Base-by-base conservation (phyloP, 306 rosid species). In the Gillenia trifoliata region DNA sequence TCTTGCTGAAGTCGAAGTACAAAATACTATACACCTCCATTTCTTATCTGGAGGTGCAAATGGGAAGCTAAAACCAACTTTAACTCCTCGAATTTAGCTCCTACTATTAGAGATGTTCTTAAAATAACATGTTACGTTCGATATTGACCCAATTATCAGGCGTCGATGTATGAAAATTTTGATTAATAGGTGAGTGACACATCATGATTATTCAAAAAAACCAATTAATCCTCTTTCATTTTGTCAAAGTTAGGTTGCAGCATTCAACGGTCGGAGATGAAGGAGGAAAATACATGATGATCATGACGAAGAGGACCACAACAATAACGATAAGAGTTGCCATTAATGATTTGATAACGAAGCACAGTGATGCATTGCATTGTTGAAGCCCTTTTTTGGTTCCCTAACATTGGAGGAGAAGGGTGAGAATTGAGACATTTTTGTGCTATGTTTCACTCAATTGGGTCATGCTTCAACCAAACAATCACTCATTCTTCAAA, bases 201-300 rank as follows among this genome's bases (percentile, higher is more conserved):
- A 30, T 59, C 64, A 28, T 16, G 22, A 62, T 55, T 7, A 25
- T 20, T 59, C 19, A 33, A 67, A 40, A 47, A 40, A 17, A 43
- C 55, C 57, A 41, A 45, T 23, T 5, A 30, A 20, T 10, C 29
- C 3, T 47, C 17, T 17, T 34, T 22, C 31, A 3, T 62, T 66
- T 73, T 84, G 60, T 63, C 50, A 77, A 77, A 70, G 75, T 40
- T 64, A 13, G 71, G 75, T 30, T 68, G 62, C 49, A 6, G 50
- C 40, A 15, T 61, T 61, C 13, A 50, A 25, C 33, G 38, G 34
- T 45, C 33, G 49, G 26, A 36, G 43, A 40, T 40, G n/a, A 19
- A 72, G 3, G 28, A 47, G 25, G 60, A n/a, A 54, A 64, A 45
- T 45, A 19, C 19, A 43, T 43, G 50, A 43, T 11, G 49, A 76